phyloP scores from a whole-genome alignment of 2,329 filamentous ascomycete genomes.

The Aspergillus thermomutatus region DNA sequence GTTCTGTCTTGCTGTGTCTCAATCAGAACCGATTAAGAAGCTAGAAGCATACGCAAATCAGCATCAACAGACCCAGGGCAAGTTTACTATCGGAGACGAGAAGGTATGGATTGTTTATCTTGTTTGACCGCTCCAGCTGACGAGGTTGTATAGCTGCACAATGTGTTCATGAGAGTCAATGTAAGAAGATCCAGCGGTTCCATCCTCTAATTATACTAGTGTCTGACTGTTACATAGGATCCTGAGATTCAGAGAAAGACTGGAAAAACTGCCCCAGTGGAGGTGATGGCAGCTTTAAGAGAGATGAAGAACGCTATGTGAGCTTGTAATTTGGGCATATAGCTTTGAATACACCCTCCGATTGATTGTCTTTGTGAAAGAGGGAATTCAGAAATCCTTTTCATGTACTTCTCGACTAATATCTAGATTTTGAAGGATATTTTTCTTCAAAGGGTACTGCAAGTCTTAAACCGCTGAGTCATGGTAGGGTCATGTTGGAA shows the following conservation, averaged over 20 bases:
- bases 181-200: constrained; percentile 47
- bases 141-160: constrained; percentile 64
- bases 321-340: constrained; percentile 4
- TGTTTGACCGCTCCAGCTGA: not conserved
- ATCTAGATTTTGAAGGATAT: no score
- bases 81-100: constrained; percentile 95
- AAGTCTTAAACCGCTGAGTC: no score
- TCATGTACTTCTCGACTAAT: no score
- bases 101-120: constrained; percentile 59
- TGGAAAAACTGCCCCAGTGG: constrained; percentile 72
- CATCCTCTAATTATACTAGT: not conserved
- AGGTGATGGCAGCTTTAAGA: constrained; percentile 80
- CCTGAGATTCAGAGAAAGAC: constrained; percentile 80
- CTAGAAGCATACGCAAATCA: constrained; percentile 72
- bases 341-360: not conserved
- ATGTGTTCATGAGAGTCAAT: constrained; percentile 90
- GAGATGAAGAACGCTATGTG: constrained; percentile 72
- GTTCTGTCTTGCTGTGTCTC: constrained; percentile 73
- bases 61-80: constrained; percentile 86
- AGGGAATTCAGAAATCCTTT: no score
- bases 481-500: no score
- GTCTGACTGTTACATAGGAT: constrained; percentile 51
- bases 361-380: no score
- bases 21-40: constrained; percentile 71
- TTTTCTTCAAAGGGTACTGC: no score